Evolutionary conservation across 352 stramenopile genomes (phyloP), one percentile per base, ranked within the genome.

Genomic region (Globisporangium camurandrum): DNA sequence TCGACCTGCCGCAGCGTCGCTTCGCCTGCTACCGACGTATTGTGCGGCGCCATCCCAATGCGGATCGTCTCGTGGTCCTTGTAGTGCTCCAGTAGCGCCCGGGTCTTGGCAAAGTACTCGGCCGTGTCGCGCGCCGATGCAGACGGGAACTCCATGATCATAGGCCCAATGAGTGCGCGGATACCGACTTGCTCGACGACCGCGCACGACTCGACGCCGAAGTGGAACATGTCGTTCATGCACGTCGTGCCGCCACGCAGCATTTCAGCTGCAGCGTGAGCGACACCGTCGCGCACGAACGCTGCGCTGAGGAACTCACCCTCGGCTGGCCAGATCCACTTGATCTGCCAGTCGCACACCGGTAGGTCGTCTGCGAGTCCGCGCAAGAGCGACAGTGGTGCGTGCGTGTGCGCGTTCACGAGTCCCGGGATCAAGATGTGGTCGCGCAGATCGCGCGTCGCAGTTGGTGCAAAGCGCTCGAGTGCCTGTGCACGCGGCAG

Each of bases 171-270:
- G 19, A 76, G 64, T 1, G 61, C 80, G 16, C 86, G 80, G 23
- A 96, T 76, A 26, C 85, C 85, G 10, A 84, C 71, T 9, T 56
- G 22, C 46, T 88, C 67, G 20, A 92, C 50, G 11, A 80, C 82
- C 14, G 69, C 48, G 31, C 69, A 78, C 8, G 67, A 62, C 9
- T 76, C 66, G 2, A 83, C 57, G 0, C 78, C 65, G 57, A 91
- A 94, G 59, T 93, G 94, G 73, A 93, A 95, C 86, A 96, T 96
- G 65, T 96, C 85, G 49, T 94, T 94, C 62, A 79, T 92, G 62
- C 85, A 95, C 16, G 86, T 96, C 24, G 83, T 94, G 28, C 86
- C 86, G 37, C 73, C 62, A 19, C 81, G 75, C n/a, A 96, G 74
- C 75, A 95, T 93, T 69, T 96, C 86, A n/a, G 85, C 85, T 5